Percentiles rank a stretch among this genome's conserved stretches.
Conservation (phyloP, 2,329 filamentous ascomycete species). For the Dactylonectria macrodidyma region DNA sequence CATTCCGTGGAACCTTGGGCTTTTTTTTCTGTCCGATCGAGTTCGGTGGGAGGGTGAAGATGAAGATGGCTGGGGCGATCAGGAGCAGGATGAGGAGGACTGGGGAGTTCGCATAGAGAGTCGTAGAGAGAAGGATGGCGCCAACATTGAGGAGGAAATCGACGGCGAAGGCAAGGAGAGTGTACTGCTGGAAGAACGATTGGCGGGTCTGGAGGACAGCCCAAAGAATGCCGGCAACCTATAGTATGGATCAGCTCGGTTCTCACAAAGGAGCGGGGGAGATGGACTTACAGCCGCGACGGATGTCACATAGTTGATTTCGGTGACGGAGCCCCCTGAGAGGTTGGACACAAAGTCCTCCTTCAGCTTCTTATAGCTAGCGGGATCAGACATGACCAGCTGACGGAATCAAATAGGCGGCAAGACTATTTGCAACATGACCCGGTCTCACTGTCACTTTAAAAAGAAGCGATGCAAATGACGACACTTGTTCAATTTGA, state of each 20-base stretch:
- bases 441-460: conserved; percentile 15
- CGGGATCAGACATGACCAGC: conserved; percentile 55
- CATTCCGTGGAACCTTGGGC: conserved; percentile 61
- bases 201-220: conserved; percentile 88
- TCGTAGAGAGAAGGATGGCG: conserved; percentile 86
- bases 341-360: conserved; percentile 96
- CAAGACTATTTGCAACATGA: conserved; percentile 34
- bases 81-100: conserved; percentile 83
- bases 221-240: conserved; percentile 90
- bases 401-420: conserved; percentile 7
- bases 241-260: conserved; percentile 34
- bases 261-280: neutral
- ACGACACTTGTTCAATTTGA: conserved; percentile 44
- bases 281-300: conserved; percentile 80
- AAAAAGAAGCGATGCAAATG: conserved; percentile 21
- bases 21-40: conserved; percentile 59
- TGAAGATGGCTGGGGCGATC: conserved; percentile 76
- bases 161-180: conserved; percentile 75
- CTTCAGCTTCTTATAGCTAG: conserved; percentile 90
- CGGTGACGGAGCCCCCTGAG: conserved; percentile 83
- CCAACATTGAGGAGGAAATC: conserved; percentile 92
- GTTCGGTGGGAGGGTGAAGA: conserved; percentile 68
- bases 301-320: conserved; percentile 89
- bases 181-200: conserved; percentile 86
- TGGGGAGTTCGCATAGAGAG: conserved; percentile 84